These are phyloP conservation scores for Aspergillus alliaceus DNA, from an alignment of 2,329 filamentous ascomycete species.

Conservation along the genomic window DNA sequence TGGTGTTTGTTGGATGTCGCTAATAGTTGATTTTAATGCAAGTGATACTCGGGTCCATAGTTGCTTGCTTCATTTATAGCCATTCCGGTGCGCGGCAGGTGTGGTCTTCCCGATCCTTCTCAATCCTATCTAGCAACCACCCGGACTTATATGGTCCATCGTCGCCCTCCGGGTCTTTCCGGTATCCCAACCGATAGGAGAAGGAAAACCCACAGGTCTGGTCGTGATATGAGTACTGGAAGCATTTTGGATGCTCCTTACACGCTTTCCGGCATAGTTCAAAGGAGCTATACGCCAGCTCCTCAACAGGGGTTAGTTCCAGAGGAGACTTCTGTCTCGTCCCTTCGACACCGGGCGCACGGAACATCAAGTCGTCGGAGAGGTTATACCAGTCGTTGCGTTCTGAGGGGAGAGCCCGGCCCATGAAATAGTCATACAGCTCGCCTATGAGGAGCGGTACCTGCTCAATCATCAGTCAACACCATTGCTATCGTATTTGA, in stretches of 20 bases:
- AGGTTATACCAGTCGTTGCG: slow-evolving; percentile 56
- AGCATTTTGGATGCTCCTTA: slow-evolving; percentile 32
- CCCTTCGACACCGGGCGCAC: slow-evolving; percentile 5
- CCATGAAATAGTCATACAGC: slow-evolving; percentile 48
- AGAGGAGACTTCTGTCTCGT: slow-evolving; percentile 34
- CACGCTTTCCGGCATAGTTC: slow-evolving; percentile 55
- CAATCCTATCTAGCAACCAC: slow-evolving; percentile 14
- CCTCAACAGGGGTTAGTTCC: slow-evolving; percentile 45
- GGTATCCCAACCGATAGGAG: slow-evolving; percentile 10
- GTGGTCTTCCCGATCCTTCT: slow-evolving; percentile 10
- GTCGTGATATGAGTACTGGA: slow-evolving; percentile 31
- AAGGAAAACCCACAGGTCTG: slow-evolving; percentile 13
- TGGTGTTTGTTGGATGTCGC: not conserved
- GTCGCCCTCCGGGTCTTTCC: slow-evolving; percentile 1
- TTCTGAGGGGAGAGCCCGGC: slow-evolving; percentile 41
- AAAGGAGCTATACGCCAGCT: slow-evolving; percentile 43
- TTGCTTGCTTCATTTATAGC: not conserved
- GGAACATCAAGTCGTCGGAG: slow-evolving; percentile 49
- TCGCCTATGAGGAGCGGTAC: slow-evolving; percentile 50
- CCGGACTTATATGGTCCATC: slow-evolving; percentile 12
- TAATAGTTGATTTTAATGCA: not conserved
- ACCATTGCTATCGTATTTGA: not conserved
- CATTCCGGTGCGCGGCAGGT: slow-evolving; percentile 10
- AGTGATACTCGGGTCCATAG: not conserved
- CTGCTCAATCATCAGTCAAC: slow-evolving; percentile 25